Base-by-base conservation (phyloP, 2,329 filamentous ascomycete genomes). In the Aspergillus awamori region DNA sequence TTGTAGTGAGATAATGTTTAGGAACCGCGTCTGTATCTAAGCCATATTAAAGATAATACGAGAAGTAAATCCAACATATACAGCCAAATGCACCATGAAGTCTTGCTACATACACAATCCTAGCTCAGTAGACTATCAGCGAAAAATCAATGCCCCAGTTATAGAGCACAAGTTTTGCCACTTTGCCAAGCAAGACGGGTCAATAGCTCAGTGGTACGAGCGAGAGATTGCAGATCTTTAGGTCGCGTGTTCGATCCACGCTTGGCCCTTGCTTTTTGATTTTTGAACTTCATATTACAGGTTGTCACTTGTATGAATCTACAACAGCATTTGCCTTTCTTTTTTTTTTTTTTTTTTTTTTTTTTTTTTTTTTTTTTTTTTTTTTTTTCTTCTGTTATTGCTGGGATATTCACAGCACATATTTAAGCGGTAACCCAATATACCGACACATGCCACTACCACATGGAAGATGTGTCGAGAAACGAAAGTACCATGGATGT, bases 171-270 rank as follows among this genome's bases (percentile, higher is more conserved):
- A 17, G 8, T 15, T 6, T 8, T 41, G 11, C 10, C n/a, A 33
- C 5, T 2, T 38, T 15, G 7, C 38, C 39, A 33, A 28, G 7
- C 15, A 43, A 56, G 17, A 47, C 28, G 53, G 53, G 53, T 56
- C 53, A 41, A 45, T 56, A 56, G 53, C 53, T 56, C 53, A 56
- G 53, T 56, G 53, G 53, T 56, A 56, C 41, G 53, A 56, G 53
- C 53, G 43, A 56, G 53, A 43, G 53, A 56, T 56, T 56, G 53
- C 53, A 56, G 53, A 56, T 56, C 53, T 43, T 45, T 43, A 56
- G 53, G 53, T 56, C 53, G 39, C 53, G 53, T 45, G 53, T 56
- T 56, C 53, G 53, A 56, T 56, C 53, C 53, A 45, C 53, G 53
- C 39, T 56, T 41, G 53, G 53, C 53, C 53, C 53, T 56, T 45